Base-by-base conservation (phyloP, 108 stramenopile species). In the Fragilariopsis cylindrus region DNA sequence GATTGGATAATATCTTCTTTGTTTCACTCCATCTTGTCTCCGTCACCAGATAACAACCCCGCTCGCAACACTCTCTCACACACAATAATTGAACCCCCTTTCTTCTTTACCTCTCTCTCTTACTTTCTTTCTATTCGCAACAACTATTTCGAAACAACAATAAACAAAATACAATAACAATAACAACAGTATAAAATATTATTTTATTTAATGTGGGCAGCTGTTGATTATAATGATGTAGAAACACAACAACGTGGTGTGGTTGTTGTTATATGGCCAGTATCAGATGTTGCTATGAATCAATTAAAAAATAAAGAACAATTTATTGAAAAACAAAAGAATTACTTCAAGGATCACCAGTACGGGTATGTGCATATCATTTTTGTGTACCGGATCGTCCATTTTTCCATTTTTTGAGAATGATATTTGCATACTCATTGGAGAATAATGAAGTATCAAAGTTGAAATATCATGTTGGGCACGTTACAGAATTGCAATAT, bases 221-320 rank as follows among this genome's bases (percentile, higher is more conserved):
- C 30, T 8, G 49, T 47, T 16, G 16, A 52, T 8, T 47, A 68
- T 68, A 11, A 52, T 8, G 67, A 68, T 68, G 4, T 50, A 3
- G 67, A 68, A 52, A 50, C 67, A 4, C 67, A 68, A 68, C 12
- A 4, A 8, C 48, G 21, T 7, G 67, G 67, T 15, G 13, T 68
- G n/a, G 67, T 68, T 52, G 67, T 52, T 39, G 16, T 68, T 40
- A 68, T 68, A 52, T 68, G 67, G 62, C 62, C 62, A 12, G 43
- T 45, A 12, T 44, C 62, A 44, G 62, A 63, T 7, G 9, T 63
- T 63, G 62, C 62, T 12, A 63, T 63, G 5, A 43, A 45, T 9
- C 62, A 63, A 16, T 4, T 44, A 12, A 41, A 40, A 62, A 63
- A 63, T 44, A 63, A 45, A 44, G 62, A 63, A 40, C 19, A 7